A percentile compares a stretch with the other conserved stretches of the same genome.
Conservation (phyloP, 495 filamentous ascomycete genomes). For the Hyaloscypha finlandica region DNA sequence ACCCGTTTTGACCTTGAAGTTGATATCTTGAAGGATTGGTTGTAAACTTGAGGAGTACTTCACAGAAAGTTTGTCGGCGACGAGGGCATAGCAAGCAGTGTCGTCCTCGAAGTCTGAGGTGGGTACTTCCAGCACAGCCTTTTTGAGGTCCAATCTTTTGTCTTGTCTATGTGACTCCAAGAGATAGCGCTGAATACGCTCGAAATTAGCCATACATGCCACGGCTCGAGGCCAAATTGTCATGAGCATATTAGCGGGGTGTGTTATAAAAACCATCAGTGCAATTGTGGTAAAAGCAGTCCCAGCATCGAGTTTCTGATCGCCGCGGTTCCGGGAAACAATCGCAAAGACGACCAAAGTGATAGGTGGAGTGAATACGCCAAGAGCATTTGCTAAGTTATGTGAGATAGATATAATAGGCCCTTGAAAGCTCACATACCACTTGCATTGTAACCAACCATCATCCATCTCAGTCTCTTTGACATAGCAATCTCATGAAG, state of each 20-base stretch:
- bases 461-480: slow-evolving; percentile 51
- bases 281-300: slow-evolving; percentile 42
- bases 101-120: background rate
- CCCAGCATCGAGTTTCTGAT: slow-evolving; percentile 23
- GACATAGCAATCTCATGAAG: slow-evolving; percentile 57
- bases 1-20: slow-evolving; percentile 12
- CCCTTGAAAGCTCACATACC: slow-evolving; percentile 31
- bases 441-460: slow-evolving; percentile 44
- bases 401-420: background rate
- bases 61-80: slow-evolving; percentile 1
- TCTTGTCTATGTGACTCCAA: slow-evolving; percentile 10
- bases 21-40: slow-evolving; percentile 21
- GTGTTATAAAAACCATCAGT: slow-evolving; percentile 40
- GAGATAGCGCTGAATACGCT: slow-evolving; percentile 40
- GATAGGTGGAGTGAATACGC: slow-evolving; percentile 45
- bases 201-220: slow-evolving; percentile 37
- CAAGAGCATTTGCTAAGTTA: slow-evolving; percentile 24
- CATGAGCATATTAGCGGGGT: slow-evolving; percentile 38
- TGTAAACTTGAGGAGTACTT: slow-evolving; percentile 4
- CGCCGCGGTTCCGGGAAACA: slow-evolving; percentile 25
- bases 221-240: slow-evolving; percentile 33
- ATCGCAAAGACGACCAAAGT: slow-evolving; percentile 43
- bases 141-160: background rate
- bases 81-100: background rate
- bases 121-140: background rate